A percentile compares a stretch with the other conserved stretches of the same genome.
Evolutionary conservation across 164 flowering plant species (phyloP).

Genomic region (Stephania cephalantha): DNA sequence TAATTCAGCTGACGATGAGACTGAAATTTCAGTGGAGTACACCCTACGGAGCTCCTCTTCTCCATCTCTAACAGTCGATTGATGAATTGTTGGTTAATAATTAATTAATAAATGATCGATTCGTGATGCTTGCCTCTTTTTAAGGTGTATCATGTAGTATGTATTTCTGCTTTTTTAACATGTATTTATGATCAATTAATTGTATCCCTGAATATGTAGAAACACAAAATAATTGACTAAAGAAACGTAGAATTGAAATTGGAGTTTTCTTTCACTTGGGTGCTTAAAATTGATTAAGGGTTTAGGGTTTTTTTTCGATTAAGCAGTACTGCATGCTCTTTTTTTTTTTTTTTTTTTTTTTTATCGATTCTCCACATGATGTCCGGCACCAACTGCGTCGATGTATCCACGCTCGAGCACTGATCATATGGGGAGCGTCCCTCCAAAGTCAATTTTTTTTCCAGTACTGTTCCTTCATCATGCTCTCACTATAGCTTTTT

Average conservation of each 20-base stretch:
- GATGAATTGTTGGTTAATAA: neutral
- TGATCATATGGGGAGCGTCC: no score
- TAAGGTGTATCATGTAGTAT: neutral
- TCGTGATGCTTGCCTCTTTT: neutral
- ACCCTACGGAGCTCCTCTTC: conserved; percentile 30
- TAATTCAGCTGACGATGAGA: conserved; percentile 30
- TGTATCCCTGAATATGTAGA: neutral
- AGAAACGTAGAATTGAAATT: neutral
- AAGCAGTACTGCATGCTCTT: no score
- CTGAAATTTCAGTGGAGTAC: conserved; percentile 48
- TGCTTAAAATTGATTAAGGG: no score
- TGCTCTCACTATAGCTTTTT: no score
- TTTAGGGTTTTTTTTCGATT: no score
- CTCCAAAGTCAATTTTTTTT: no score
- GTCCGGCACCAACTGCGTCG: no score
- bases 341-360: no score
- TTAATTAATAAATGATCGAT: neutral
- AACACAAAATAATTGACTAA: neutral
- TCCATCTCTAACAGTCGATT: conserved; percentile 7
- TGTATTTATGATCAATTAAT: neutral
- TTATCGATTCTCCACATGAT: no score
- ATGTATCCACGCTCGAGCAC: no score
- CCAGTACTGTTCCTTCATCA: no score
- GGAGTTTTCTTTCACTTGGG: no score
- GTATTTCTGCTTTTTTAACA: neutral